A percentile compares a stretch with the other conserved stretches of the same genome.
These are phyloP conservation scores for Platismatia glauca DNA, from an alignment of 495 filamentous ascomycete genomes.

Conservation along the genomic window DNA sequence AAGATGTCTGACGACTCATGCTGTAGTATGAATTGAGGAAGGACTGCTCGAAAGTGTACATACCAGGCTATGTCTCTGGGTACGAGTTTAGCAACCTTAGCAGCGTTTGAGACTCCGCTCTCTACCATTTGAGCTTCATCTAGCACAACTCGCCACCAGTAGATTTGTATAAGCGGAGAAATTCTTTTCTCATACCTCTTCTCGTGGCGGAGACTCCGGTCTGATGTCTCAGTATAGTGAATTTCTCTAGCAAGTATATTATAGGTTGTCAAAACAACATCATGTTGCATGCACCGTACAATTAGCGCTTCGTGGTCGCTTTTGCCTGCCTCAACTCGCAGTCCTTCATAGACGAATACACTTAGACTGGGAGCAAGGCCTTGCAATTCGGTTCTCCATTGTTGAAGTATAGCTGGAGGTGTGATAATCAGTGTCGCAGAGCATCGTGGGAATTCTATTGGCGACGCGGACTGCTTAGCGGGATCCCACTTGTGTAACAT, in stretches of 20 bases:
- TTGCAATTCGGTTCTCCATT: constrained; percentile 77
- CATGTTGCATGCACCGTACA: constrained; percentile 45
- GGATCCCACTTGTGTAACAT: constrained; percentile 45
- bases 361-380: constrained; percentile 56
- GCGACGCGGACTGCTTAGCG: constrained; percentile 22
- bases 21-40: background rate
- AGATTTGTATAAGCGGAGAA: constrained; percentile 68
- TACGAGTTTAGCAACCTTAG: constrained; percentile 67
- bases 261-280: constrained; percentile 83
- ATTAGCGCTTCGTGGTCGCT: constrained; percentile 39
- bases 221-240: constrained; percentile 59
- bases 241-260: constrained; percentile 67
- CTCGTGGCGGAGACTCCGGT: constrained; percentile 54
- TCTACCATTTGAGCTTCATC: constrained; percentile 97
- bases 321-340: constrained; percentile 34
- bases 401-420: constrained; percentile 68
- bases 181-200: constrained; percentile 57
- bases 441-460: constrained; percentile 35
- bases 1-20: background rate
- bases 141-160: constrained; percentile 88
- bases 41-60: background rate
- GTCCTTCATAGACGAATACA: constrained; percentile 44
- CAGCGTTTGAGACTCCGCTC: constrained; percentile 73
- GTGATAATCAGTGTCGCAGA: constrained; percentile 79
- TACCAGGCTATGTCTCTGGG: constrained; percentile 72